These are phyloP conservation scores for Suhomyces faveliae DNA, from an alignment of 805 yeast genomes.

Conservation along the genomic window DNA sequence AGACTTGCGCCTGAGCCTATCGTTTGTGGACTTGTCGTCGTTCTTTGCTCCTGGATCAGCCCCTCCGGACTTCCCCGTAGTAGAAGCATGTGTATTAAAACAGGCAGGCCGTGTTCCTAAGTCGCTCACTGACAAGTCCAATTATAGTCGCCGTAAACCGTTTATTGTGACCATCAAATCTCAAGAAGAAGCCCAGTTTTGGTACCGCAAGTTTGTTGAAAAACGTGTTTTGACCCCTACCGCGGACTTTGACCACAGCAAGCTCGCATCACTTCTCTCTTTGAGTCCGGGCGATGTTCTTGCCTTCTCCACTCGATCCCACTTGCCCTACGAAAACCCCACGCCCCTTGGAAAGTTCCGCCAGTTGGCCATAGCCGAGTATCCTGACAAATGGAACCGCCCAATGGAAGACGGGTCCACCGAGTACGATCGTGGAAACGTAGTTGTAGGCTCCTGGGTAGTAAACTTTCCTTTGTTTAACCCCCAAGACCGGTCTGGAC, in stretches of 20 bases:
- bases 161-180: constrained; percentile 49
- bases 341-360: constrained; percentile 90
- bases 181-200: constrained; percentile 35
- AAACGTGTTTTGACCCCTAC: constrained; percentile 20
- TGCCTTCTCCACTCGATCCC: constrained; percentile 74
- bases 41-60: constrained; percentile 31
- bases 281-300: constrained; percentile 69
- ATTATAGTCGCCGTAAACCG: constrained; percentile 61
- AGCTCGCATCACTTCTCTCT: constrained; percentile 28
- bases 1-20: constrained; percentile 66
- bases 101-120: constrained; percentile 43
- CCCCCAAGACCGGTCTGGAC: constrained; percentile 52
- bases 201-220: constrained; percentile 45
- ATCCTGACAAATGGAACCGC: constrained; percentile 52
- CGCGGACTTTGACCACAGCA: constrained; percentile 14
- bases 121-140: constrained; percentile 35
- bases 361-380: constrained; percentile 62
- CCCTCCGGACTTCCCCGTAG: constrained; percentile 55
- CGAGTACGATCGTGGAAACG: constrained; percentile 25
- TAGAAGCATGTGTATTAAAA: constrained; percentile 70
- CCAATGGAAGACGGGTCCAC: constrained; percentile 19
- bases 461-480: constrained; percentile 90
- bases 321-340: constrained; percentile 80
- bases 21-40: constrained; percentile 48
- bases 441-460: constrained; percentile 77